phyloP scores from a whole-genome alignment of 495 filamentous ascomycete genomes.

The Penicillium desertorum region DNA sequence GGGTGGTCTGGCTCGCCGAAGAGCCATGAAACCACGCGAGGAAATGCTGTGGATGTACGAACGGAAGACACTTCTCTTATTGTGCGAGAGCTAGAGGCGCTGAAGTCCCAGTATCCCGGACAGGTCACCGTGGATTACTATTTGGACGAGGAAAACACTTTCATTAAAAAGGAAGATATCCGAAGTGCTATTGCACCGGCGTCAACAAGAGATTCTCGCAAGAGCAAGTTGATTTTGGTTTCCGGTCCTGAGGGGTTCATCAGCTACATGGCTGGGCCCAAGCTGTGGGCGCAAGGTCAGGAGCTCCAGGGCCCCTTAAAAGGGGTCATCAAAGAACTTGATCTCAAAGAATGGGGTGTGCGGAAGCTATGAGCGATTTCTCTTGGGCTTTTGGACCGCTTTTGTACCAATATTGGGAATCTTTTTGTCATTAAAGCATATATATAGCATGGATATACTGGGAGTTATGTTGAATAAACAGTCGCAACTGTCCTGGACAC shows the following conservation, averaged over 20 bases:
- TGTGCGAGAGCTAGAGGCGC: conserved; percentile 58
- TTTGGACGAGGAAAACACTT: conserved; percentile 71
- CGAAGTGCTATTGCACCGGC: conserved; percentile 31
- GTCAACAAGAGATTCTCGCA: conserved; percentile 19
- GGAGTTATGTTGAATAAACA: conserved; percentile 34
- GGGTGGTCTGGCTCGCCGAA: conserved; percentile 27
- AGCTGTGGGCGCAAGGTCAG: conserved; percentile 66
- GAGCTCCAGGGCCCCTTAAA: conserved; percentile 68
- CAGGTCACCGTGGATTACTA: conserved; percentile 67
- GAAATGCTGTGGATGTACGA: not conserved
- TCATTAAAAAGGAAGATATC: conserved; percentile 56
- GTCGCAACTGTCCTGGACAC: conserved; percentile 19
- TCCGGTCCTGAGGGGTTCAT: conserved; percentile 93
- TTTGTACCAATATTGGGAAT: conserved; percentile 4
- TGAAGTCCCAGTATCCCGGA: conserved; percentile 55
- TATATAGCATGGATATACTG: conserved; percentile 22
- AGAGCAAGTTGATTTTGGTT: conserved; percentile 67
- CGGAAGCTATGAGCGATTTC: conserved; percentile 55
- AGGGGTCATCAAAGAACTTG: conserved; percentile 54
- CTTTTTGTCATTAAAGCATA: conserved; percentile 20
- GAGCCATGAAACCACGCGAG: not conserved
- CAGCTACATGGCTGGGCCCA: conserved; percentile 71
- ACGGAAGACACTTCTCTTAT: conserved; percentile 40
- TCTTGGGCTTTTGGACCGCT: not conserved
- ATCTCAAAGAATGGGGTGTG: conserved; percentile 56